These are phyloP conservation scores for Akanthomyces uredinophilus DNA, from an alignment of 2,329 filamentous ascomycete genomes.

Conservation along the genomic window DNA sequence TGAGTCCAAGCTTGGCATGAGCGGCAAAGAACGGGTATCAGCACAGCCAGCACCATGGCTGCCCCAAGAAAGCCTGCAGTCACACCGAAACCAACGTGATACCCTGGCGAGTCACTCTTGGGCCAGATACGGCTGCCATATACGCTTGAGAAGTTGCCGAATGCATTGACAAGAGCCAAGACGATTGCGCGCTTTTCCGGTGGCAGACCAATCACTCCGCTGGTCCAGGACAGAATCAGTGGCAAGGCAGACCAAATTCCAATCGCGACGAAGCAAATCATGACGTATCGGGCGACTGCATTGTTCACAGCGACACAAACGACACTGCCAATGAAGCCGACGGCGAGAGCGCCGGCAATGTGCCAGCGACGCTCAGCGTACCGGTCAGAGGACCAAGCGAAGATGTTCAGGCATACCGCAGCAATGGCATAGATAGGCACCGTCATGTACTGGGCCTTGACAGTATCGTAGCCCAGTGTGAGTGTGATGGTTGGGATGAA, in stretches of 20 bases:
- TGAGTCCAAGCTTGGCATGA: not conserved
- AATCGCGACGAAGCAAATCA: constrained; percentile 25
- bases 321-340: constrained; percentile 19
- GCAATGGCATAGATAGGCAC: constrained; percentile 29
- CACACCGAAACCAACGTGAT: constrained; percentile 26
- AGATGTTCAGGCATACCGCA: constrained; percentile 21
- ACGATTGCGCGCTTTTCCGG: constrained; percentile 29
- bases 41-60: constrained; percentile 21
- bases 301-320: constrained; percentile 21
- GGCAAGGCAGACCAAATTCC: constrained; percentile 25
- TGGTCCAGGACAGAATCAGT: constrained; percentile 26
- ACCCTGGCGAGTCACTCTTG: constrained; percentile 22
- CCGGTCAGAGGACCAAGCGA: constrained; percentile 22
- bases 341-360: constrained; percentile 17
- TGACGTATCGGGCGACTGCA: constrained; percentile 25
- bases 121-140: constrained; percentile 29
- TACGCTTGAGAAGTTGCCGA: constrained; percentile 28
- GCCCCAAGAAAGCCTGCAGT: constrained; percentile 25
- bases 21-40: constrained; percentile 21
- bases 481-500: constrained; percentile 49
- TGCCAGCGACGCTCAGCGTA: constrained; percentile 21
- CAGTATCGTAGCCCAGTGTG: constrained; percentile 39
- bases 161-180: constrained; percentile 28
- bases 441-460: constrained; percentile 44
- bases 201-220: constrained; percentile 23